These are phyloP conservation scores for Elsinoe necatrix DNA, from an alignment of 2,329 filamentous ascomycete species.

Conservation along the genomic window DNA sequence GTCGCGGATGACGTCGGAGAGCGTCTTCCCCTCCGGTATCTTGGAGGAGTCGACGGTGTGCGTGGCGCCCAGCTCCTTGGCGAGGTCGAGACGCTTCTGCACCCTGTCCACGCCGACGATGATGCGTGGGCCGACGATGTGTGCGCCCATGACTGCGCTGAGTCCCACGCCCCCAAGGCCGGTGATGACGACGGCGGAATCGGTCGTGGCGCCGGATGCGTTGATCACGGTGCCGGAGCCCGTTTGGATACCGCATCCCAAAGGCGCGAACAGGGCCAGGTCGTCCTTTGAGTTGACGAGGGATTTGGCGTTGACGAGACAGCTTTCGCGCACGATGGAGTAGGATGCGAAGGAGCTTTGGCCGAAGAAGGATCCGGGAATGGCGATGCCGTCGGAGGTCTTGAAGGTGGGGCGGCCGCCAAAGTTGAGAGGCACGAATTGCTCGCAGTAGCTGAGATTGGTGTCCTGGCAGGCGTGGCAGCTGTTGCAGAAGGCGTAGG, in stretches of 20 bases:
- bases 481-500: slow-evolving; percentile 39
- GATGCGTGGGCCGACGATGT: slow-evolving; percentile 32
- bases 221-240: slow-evolving; percentile 37
- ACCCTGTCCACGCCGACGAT: slow-evolving; percentile 39
- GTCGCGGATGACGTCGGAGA: slow-evolving; percentile 31
- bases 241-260: slow-evolving; percentile 42
- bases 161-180: slow-evolving; percentile 42
- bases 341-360: slow-evolving; percentile 39
- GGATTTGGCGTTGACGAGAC: slow-evolving; percentile 36
- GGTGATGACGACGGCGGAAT: slow-evolving; percentile 35
- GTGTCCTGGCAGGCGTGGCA: slow-evolving; percentile 43
- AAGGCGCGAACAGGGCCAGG: slow-evolving; percentile 37
- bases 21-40: slow-evolving; percentile 26
- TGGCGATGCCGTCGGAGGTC: slow-evolving; percentile 22
- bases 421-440: slow-evolving; percentile 43
- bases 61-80: slow-evolving; percentile 35
- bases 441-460: slow-evolving; percentile 41
- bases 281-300: slow-evolving; percentile 33
- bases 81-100: slow-evolving; percentile 30
- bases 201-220: slow-evolving; percentile 30
- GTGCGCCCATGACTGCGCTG: slow-evolving; percentile 42
- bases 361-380: slow-evolving; percentile 41
- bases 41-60: slow-evolving; percentile 32
- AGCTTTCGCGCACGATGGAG: slow-evolving; percentile 34
- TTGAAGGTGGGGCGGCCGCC: slow-evolving; percentile 21